These are phyloP conservation scores for Talaromyces adpressus DNA, from an alignment of 495 filamentous ascomycete species.

Conservation along the genomic window DNA sequence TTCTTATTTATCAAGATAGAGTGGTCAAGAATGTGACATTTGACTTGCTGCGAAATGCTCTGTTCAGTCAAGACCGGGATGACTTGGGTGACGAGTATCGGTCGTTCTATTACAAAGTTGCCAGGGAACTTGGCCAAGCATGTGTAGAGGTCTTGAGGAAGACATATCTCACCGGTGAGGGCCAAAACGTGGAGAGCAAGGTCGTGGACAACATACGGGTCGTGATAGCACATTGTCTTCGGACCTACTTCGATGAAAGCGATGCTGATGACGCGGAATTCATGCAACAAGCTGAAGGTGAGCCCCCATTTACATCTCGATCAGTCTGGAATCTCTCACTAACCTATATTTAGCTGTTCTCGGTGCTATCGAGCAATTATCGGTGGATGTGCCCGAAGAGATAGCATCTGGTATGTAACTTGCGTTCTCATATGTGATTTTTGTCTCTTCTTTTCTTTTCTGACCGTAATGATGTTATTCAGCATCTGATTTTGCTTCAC, in stretches of 20 bases:
- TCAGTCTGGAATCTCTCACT: not conserved
- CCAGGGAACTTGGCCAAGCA: slow-evolving; percentile 25
- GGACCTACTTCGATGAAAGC: slow-evolving; percentile 29
- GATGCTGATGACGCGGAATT: slow-evolving; percentile 32
- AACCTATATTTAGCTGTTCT: slow-evolving; percentile 19
- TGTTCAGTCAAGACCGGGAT: slow-evolving; percentile 41
- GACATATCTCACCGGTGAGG: slow-evolving; percentile 19
- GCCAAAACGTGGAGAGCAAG: slow-evolving; percentile 27
- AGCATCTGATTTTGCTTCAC: slow-evolving; percentile 37
- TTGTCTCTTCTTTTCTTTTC: slow-evolving; percentile 10
- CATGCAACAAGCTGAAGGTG: slow-evolving; percentile 32
- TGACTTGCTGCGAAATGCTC: slow-evolving; percentile 44
- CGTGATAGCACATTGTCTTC: slow-evolving; percentile 37
- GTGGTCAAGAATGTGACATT: slow-evolving; percentile 47
- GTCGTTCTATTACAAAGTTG: slow-evolving; percentile 18
- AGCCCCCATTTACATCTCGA: slow-evolving; percentile 1
- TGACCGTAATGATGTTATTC: slow-evolving; percentile 13
- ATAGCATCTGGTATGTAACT: slow-evolving; percentile 30
- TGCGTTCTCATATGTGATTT: slow-evolving; percentile 12
- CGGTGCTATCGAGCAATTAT: slow-evolving; percentile 25
- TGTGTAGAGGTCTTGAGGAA: slow-evolving; percentile 29
- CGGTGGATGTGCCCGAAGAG: slow-evolving; percentile 32
- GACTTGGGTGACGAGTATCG: slow-evolving; percentile 21
- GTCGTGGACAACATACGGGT: slow-evolving; percentile 28
- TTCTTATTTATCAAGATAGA: slow-evolving; percentile 57